phyloP scores from a whole-genome alignment of 306 rosid species.

The Vigna mungo region DNA sequence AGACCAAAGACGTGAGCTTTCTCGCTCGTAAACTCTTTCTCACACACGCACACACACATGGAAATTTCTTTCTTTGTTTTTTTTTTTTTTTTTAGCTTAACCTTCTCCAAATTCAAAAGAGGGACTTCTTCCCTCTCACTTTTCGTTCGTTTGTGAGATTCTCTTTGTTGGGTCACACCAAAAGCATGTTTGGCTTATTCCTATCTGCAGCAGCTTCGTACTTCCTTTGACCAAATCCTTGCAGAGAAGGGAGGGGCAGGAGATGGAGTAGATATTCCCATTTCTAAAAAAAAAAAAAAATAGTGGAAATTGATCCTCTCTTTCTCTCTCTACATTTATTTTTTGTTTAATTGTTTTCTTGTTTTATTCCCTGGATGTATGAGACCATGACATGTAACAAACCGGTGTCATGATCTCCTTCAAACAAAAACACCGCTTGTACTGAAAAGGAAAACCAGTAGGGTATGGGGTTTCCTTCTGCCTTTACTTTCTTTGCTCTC shows the following conservation, averaged over 20 bases:
- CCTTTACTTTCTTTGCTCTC: slow-evolving; percentile 16
- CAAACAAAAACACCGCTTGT: slow-evolving; percentile 46
- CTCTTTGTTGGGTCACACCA: slow-evolving; percentile 61
- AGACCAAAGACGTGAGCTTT: slow-evolving; percentile 74
- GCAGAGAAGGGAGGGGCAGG: slow-evolving; percentile 21
- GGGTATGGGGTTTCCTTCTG: slow-evolving; percentile 50
- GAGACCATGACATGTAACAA: slow-evolving; percentile 67
- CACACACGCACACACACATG: neutral
- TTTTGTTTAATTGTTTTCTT: neutral
- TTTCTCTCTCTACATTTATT: slow-evolving; percentile 14
- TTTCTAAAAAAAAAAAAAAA: neutral
- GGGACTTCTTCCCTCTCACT: slow-evolving; percentile 37
- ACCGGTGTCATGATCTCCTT: slow-evolving; percentile 57
- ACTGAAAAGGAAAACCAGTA: slow-evolving; percentile 37
- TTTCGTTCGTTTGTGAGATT: slow-evolving; percentile 47
- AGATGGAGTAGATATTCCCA: slow-evolving; percentile 25
- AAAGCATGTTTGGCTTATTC: slow-evolving; percentile 59
- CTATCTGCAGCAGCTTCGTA: slow-evolving; percentile 52
- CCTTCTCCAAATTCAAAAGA: slow-evolving; percentile 37
- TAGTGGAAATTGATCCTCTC: neutral
- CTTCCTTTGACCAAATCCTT: slow-evolving; percentile 78
- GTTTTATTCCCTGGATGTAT: slow-evolving; percentile 44
- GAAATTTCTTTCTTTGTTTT: neutral
- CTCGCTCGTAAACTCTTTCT: neutral
- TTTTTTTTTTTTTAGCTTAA: neutral